Evolutionary conservation across 345 rosid species (phyloP).

Genomic region (Eucalyptus cladocalyx): DNA sequence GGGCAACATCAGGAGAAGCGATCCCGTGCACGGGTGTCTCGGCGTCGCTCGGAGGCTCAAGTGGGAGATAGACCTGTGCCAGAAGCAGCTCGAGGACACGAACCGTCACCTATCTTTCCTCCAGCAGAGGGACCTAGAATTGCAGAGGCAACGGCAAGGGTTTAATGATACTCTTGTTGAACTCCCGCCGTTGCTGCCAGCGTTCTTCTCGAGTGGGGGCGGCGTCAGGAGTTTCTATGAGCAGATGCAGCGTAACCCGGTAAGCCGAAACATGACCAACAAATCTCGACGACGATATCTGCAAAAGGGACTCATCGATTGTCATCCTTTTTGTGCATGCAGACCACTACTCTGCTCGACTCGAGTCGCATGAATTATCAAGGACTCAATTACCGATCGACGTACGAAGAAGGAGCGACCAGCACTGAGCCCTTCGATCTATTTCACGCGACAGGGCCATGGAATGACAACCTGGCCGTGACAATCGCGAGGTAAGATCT

Average conservation of each 20-base stretch:
- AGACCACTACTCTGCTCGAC: background rate
- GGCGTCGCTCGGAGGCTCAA: background rate
- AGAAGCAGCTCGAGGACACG: background rate
- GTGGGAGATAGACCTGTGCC: background rate
- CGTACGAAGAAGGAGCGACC: background rate
- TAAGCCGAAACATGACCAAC: background rate
- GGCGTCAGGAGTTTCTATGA: background rate
- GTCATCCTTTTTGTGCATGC: background rate
- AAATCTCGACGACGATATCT: background rate
- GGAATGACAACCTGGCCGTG: background rate
- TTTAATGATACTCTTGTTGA: background rate
- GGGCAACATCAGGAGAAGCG: background rate
- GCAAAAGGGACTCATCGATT: background rate
- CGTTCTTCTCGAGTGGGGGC: background rate
- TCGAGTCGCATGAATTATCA: background rate
- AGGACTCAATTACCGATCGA: background rate
- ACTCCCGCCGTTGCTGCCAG: background rate
- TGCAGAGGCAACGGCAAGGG: background rate
- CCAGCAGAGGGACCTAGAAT: background rate
- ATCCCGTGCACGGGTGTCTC: constrained; percentile 3
- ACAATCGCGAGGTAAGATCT: background rate
- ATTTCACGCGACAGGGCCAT: background rate
- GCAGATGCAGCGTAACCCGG: background rate
- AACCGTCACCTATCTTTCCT: background rate
- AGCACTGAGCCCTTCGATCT: background rate